Evolutionary conservation across 2,329 filamentous ascomycete species (phyloP).

Genomic region (Hortaea sp.): DNA sequence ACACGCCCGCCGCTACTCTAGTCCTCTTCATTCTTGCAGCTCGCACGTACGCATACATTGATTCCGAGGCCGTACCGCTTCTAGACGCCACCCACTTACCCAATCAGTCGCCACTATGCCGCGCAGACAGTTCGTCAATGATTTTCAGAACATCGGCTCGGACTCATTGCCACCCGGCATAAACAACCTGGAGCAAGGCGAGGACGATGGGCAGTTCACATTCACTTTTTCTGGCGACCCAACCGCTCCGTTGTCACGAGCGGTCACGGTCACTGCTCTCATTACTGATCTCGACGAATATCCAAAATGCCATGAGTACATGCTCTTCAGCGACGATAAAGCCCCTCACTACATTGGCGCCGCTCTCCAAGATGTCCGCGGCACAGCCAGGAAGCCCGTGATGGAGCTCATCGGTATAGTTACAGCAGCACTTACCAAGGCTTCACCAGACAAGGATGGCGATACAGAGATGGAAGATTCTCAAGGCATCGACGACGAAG

Average conservation of each 20-base stretch:
- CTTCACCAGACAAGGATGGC: conserved; percentile 28
- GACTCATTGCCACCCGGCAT: conserved; percentile 39
- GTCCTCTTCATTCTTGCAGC: no score
- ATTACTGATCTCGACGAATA: conserved; percentile 49
- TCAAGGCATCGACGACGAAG: conserved; percentile 23
- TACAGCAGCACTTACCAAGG: conserved; percentile 27
- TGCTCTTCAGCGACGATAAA: conserved; percentile 44
- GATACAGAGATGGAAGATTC: conserved; percentile 34
- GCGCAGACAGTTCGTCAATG: conserved; percentile 53
- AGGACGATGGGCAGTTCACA: conserved; percentile 62
- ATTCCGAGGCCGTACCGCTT: no score
- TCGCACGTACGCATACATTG: neutral
- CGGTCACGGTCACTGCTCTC: conserved; percentile 30
- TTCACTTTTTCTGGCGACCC: conserved; percentile 42
- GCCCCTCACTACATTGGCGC: conserved; percentile 32
- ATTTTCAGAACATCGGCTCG: conserved; percentile 38
- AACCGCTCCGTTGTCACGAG: conserved; percentile 9
- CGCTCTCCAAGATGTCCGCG: conserved; percentile 37
- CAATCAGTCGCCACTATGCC: conserved; percentile 43
- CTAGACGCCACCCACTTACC: neutral
- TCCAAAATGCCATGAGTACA: conserved; percentile 46
- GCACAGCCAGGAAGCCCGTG: conserved; percentile 37
- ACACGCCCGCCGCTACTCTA: no score
- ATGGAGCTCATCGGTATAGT: conserved; percentile 40
- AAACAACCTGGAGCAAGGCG: conserved; percentile 47